phyloP scores from a whole-genome alignment of 305 asterid genomes.

The Fraxinus floribunda region DNA sequence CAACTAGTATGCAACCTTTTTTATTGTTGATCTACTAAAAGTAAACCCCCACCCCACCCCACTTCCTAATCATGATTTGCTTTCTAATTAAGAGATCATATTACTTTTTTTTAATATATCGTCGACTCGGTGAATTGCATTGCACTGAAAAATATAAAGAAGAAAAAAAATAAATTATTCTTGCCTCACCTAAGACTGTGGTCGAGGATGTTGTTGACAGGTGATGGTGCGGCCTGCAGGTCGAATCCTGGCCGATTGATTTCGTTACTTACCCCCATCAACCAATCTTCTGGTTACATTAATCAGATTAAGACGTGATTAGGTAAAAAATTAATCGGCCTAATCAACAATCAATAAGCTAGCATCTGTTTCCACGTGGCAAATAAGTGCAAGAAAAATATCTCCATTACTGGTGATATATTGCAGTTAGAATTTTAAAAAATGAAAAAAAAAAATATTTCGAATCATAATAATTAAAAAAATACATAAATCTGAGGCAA shows the following conservation, averaged over 20 bases:
- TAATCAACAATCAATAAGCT: not conserved
- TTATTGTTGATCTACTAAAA: not conserved
- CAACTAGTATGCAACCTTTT: conserved; percentile 21
- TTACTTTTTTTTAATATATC: not conserved
- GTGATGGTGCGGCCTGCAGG: conserved; percentile 15
- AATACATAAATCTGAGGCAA: not conserved
- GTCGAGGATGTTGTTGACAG: conserved; percentile 23
- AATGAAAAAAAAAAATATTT: not conserved
- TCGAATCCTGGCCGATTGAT: conserved; percentile 44
- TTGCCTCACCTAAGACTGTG: conserved; percentile 61
- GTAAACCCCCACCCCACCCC: not conserved
- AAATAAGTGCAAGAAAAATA: not conserved
- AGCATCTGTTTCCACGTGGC: conserved; percentile 4
- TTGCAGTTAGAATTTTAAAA: not conserved
- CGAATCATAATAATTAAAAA: not conserved
- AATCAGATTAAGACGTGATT: conserved; percentile 12
- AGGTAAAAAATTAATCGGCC: conserved; percentile 16
- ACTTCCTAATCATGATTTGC: not conserved
- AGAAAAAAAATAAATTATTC: not conserved
- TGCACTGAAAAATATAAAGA: not conserved
- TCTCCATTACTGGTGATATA: not conserved
- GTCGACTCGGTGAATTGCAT: not conserved
- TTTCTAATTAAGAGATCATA: not conserved
- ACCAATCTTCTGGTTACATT: conserved; percentile 46
- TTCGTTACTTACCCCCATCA: conserved; percentile 42